Base-by-base conservation (phyloP, 805 yeast genomes). In the Wickerhamiella spandovensis region DNA sequence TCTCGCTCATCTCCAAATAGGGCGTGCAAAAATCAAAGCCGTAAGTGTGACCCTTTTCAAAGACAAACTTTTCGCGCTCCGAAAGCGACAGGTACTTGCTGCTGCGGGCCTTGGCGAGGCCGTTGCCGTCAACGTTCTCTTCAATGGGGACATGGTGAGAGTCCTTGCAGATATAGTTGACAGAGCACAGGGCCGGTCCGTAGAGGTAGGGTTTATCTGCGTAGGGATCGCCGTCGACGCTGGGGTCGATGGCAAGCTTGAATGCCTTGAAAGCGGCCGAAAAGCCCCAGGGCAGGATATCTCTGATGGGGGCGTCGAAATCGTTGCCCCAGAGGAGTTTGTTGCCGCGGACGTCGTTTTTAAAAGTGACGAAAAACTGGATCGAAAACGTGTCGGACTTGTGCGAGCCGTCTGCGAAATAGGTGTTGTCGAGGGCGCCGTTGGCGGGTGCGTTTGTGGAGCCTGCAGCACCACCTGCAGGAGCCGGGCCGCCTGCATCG, bases 241-340 rank as follows among this genome's bases (percentile, higher is more conserved):
- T 76, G n/a, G 81, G 80, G 60, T 79, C 83, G 44, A 82, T 74
- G 54, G 72, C 69, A 69, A 74, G 68, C 44, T 73, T 73, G 67
- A 80, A 81, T 32, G 79, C 64, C 52, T 72, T 71, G 55, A 78
- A 67, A 0, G 84, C 86, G 1, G 76, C 62, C 4, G 77, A 69
- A 25, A 71, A 67, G 4, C 78, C 78, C 61, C 69, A 69, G 2
- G 88, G 88, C 10, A 82, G 70, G 49, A 70, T 69, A 46, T 79
- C 79, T 30, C 72, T 66, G 30, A 82, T 73, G 0, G 84, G 80
- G n/a, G 67, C 60, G 9, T 72, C 76, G 60, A 79, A 79, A 58
- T 82, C 87, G 59, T 82, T 82, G 1, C 88, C 88, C 65, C 78
- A 81, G n/a, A 77, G 52, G 41, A 82, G 64, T n/a, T 72, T 70